A percentile compares a stretch with the other conserved stretches of the same genome.
Conservation (phyloP, 2,329 filamentous ascomycete species). For the Polychaeton citri region DNA sequence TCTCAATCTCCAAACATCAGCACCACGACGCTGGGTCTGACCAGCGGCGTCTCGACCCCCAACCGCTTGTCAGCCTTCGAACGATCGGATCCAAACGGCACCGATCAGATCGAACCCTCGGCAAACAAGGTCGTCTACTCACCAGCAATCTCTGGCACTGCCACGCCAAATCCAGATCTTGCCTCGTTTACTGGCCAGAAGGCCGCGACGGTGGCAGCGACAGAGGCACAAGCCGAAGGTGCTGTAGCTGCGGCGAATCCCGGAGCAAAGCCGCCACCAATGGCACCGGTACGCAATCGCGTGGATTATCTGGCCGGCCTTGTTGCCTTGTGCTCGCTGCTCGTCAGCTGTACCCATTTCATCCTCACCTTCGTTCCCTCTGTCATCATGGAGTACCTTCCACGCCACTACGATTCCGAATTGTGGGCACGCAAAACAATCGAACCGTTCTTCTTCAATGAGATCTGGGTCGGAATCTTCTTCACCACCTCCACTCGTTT, state of each 20-base stretch:
- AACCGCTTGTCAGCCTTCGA: neutral
- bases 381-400: constrained; percentile 24
- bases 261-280: constrained; percentile 5
- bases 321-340: constrained; percentile 31
- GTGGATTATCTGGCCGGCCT: constrained; percentile 35
- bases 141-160: neutral
- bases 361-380: constrained; percentile 29
- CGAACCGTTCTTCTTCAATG: constrained; percentile 32
- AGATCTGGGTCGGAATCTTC: constrained; percentile 35
- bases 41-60: constrained; percentile 1
- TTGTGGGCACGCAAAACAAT: constrained; percentile 30
- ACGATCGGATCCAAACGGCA: neutral
- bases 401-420: constrained; percentile 26
- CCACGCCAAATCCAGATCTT: neutral
- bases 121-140: neutral
- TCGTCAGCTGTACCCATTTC: constrained; percentile 33
- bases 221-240: constrained; percentile 4
- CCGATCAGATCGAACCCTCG: constrained; percentile 1
- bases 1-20: constrained; percentile 5
- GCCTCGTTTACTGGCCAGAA: neutral
- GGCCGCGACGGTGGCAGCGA: neutral
- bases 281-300: constrained; percentile 14
- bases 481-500: constrained; percentile 36
- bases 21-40: constrained; percentile 1
- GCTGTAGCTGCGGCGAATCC: constrained; percentile 6